These are phyloP conservation scores for Cercospora zeina DNA, from an alignment of 2,329 filamentous ascomycete species.

Conservation along the genomic window DNA sequence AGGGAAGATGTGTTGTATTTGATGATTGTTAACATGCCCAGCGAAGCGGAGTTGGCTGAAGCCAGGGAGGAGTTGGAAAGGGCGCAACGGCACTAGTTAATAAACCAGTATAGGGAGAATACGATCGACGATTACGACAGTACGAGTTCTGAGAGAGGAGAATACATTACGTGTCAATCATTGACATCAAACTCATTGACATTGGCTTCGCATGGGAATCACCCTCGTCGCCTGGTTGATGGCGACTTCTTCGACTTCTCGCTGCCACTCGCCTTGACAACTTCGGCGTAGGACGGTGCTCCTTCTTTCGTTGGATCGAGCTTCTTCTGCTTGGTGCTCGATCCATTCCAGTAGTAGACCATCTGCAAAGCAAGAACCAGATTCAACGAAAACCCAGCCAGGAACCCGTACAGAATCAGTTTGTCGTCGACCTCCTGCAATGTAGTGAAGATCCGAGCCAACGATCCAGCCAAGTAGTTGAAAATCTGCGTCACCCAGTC, in stretches of 20 bases:
- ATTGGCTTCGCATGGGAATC: not conserved
- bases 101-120: not conserved
- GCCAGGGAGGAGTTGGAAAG: constrained; percentile 30
- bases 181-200: not conserved
- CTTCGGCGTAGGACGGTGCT: constrained; percentile 34
- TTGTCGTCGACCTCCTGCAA: constrained; percentile 96
- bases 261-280: constrained; percentile 41
- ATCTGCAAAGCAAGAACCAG: constrained; percentile 83
- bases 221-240: constrained; percentile 39
- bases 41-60: constrained; percentile 45
- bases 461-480: constrained; percentile 91
- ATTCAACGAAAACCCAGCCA: constrained; percentile 90
- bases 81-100: not conserved
- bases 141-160: not conserved
- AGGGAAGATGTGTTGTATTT: constrained; percentile 49
- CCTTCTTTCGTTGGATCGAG: constrained; percentile 43
- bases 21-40: constrained; percentile 53
- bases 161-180: not conserved
- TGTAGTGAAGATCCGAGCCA: constrained; percentile 95
- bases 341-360: constrained; percentile 90
- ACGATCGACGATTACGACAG: not conserved
- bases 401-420: constrained; percentile 90
- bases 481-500: constrained; percentile 67
- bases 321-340: constrained; percentile 47
- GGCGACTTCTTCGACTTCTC: constrained; percentile 37